Base-by-base conservation (phyloP, 371 early-diverging fungal genomes). In the Lichtheimia ramosa region DNA sequence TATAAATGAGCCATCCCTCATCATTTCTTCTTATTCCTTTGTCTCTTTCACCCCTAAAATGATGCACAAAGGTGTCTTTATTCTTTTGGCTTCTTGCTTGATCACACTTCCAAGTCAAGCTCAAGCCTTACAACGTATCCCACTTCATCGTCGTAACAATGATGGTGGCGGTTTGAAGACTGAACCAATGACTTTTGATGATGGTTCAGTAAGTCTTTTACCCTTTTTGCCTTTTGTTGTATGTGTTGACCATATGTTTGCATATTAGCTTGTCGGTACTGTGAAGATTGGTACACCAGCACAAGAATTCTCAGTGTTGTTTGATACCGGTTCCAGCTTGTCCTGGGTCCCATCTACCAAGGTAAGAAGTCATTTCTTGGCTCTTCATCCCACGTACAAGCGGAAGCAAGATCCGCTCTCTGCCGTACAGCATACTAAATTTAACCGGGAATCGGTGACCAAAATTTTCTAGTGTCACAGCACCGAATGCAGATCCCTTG, bases 291-390 rank as follows among this genome's bases (percentile, higher is more conserved):
- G 79, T 50, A 65, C 74, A 39, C 79, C 75, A 24, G 55, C 71
- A 39, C 74, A 79, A 62, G 59, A 66, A 18, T 79, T 75, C 48
- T 55, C 66, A 21, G 76, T 79, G 16, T 61, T 75, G 25, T 75
- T 71, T 54, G 72, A 79, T 54, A 75, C 75, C 40, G 65, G 70
- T 24, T 69, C 70, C 16, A 67, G 72, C 23, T 55, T 79, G 21
- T 70, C 76, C 48, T 79, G 79, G 79, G 70, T 79, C 12, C 79
- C 79, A 39, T 65, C 76, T 5, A 61, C 66, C 43, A 66, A 73
- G 64, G 77, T 66, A 70, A 51, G 23, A 53, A 56, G 28, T 21
- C 28, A 48, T 24, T 40, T 62, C 39, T 58, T 43, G 48, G 21
- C 52, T 27, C 23, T 0, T n/a, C 59, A 27, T 55, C 23, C 16